Evolutionary conservation across 2,329 filamentous ascomycete species (phyloP), one percentile per base, ranked within the genome.

Genomic region (Claviceps sp.): DNA sequence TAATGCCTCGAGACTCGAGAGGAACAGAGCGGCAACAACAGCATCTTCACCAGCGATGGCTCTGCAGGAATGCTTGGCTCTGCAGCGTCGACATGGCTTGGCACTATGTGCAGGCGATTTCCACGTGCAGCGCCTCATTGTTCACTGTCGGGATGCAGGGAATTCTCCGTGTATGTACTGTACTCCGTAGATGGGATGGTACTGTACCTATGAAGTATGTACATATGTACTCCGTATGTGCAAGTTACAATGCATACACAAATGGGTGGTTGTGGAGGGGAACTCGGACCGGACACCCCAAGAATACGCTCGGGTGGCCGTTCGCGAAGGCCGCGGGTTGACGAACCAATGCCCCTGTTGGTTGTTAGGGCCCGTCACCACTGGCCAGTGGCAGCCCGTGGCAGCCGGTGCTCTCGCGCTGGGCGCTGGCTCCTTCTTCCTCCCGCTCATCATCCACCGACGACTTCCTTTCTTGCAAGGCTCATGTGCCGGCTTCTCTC

Each of bases 391-490:
- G 38, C 9, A n/a, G 38, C 7, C 6, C 14, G 8, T 30, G 26
- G 5, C 8, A n/a, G 38, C 38, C 14, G 38, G 14, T n/a, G n/a
- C 40, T n/a, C 4, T n/a, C 14, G 5, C 16, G 43, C 43, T 26
- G 20, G 8, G 5, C 26, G 18, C 4, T 24, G 13, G 42, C 42
- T 46, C 20, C 50, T 51, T 34, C 22, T 37, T 37, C 34, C 44
- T 54, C 44, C 44, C 52, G 47, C 52, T 54, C 48, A 38, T 51
- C 52, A 51, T 54, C 44, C 22, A 22, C 22, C 22, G 22, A 22
- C 22, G 44, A 47, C 45, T 43, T 47, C 16, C 37, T 30, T 37
- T 24, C 18, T 50, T 50, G 50, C 52, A 51, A 30, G 44, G 38
- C 45, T 48, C 24, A 44, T 51, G 45, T 46, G 40, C 16, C 50